Evolutionary conservation across 495 filamentous ascomycete genomes (phyloP).

Genomic region (Rhypophila decipiens): DNA sequence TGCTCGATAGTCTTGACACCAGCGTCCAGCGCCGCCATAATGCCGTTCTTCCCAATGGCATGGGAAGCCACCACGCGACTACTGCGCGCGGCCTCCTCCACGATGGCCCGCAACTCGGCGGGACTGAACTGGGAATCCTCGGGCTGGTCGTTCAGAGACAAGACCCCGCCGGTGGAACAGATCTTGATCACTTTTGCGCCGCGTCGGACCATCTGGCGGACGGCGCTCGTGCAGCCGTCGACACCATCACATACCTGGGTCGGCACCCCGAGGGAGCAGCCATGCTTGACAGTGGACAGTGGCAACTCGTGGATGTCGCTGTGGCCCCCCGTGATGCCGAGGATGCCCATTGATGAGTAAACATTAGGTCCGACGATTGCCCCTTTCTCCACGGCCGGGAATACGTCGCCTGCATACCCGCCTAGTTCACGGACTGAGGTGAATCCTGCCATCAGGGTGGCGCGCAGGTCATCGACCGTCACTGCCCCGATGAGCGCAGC

Average conservation of each 20-base stretch:
- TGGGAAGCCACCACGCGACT: constrained; percentile 43
- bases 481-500: constrained; percentile 6
- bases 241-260: constrained; percentile 39
- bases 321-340: constrained; percentile 46
- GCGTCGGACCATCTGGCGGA: constrained; percentile 42
- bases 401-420: constrained; percentile 38
- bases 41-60: constrained; percentile 45
- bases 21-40: constrained; percentile 40
- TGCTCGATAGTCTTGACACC: constrained; percentile 45
- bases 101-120: constrained; percentile 44
- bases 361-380: constrained; percentile 43
- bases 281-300: constrained; percentile 23
- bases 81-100: constrained; percentile 41
- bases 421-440: constrained; percentile 48
- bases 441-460: constrained; percentile 42
- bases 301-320: constrained; percentile 38
- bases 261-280: constrained; percentile 21
- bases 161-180: constrained; percentile 42
- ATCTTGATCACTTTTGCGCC: constrained; percentile 48
- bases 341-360: constrained; percentile 33
- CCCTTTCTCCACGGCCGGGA: constrained; percentile 38
- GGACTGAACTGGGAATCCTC: constrained; percentile 41
- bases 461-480: constrained; percentile 10
- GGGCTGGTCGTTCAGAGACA: constrained; percentile 40
- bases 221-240: constrained; percentile 38